Conservation (phyloP, 257 asterid species). For the Paraleonurus japonicus region DNA sequence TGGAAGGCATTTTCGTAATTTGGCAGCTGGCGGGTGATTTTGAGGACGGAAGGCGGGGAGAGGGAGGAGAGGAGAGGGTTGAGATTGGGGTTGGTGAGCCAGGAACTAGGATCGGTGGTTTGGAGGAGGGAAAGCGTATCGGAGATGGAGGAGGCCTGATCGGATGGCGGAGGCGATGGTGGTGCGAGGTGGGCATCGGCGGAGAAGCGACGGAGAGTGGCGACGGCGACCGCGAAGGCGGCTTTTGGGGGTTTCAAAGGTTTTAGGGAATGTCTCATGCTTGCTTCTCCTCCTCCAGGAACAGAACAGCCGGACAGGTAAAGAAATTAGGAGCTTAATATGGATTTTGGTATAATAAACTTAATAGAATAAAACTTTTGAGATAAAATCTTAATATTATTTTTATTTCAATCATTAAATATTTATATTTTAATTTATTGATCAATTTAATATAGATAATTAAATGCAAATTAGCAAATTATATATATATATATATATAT, state of each 20-base stretch:
- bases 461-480: no score
- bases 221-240: constrained; percentile 31
- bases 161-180: constrained; percentile 18
- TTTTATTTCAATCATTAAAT: no score
- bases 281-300: background rate
- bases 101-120: constrained; percentile 49
- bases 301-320: no score
- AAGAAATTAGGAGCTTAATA: background rate
- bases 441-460: no score
- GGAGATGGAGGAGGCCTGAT: constrained; percentile 27
- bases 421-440: no score
- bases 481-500: no score
- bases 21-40: constrained; percentile 62
- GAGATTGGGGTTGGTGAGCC: constrained; percentile 50
- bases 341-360: no score
- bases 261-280: constrained; percentile 39
- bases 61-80: constrained; percentile 48
- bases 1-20: constrained; percentile 51
- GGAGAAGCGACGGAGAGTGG: constrained; percentile 31
- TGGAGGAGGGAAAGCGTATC: constrained; percentile 45
- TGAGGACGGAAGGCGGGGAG: constrained; percentile 49
- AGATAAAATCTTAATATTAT: no score
- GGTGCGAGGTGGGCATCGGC: constrained; percentile 23
- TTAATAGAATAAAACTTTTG: no score
- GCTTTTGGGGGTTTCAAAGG: constrained; percentile 26